A percentile compares a stretch with the other conserved stretches of the same genome.
These are phyloP conservation scores for Mortierella sp. DNA, from an alignment of 371 early-diverging fungal species.

Conservation along the genomic window DNA sequence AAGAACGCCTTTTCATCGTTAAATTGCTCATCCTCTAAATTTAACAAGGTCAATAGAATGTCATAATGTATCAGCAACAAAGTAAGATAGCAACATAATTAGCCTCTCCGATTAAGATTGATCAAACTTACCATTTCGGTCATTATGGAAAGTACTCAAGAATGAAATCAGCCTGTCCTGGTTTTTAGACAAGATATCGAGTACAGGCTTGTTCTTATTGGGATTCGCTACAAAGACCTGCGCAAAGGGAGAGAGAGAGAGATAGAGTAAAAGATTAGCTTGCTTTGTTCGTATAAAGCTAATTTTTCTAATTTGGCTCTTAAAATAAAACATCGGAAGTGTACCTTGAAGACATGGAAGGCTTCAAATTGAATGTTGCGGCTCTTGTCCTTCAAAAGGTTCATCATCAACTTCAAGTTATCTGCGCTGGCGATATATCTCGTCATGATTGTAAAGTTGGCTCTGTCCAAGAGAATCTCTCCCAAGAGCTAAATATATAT, in stretches of 20 bases:
- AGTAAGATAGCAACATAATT: neutral
- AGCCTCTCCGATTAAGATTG: neutral
- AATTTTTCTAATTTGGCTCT: neutral
- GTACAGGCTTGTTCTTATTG: slow-evolving; percentile 92
- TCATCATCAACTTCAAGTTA: slow-evolving; percentile 98
- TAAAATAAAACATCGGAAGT: slow-evolving; percentile 8
- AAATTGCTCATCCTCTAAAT: slow-evolving; percentile 96
- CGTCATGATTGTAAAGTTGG: slow-evolving; percentile 96
- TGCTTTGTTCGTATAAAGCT: neutral
- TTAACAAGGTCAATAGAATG: neutral
- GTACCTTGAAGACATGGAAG: slow-evolving; percentile 97
- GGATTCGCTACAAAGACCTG: slow-evolving; percentile 99
- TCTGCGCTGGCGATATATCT: slow-evolving; percentile 92
- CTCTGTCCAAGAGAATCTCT: slow-evolving; percentile 95
- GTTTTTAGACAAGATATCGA: slow-evolving; percentile 93
- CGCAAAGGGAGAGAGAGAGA: neutral
- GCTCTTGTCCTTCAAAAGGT: slow-evolving; percentile 91
- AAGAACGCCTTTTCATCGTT: slow-evolving; percentile 98
- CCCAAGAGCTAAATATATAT: slow-evolving; percentile 81
- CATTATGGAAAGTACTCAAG: slow-evolving; percentile 93
- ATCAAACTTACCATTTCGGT: slow-evolving; percentile 84
- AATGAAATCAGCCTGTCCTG: slow-evolving; percentile 91
- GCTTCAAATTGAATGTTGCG: slow-evolving; percentile 99
- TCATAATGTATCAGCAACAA: neutral
- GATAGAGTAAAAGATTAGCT: neutral